Evolutionary conservation across 805 yeast genomes (phyloP).

Genomic region (Zygoascus tannicola): DNA sequence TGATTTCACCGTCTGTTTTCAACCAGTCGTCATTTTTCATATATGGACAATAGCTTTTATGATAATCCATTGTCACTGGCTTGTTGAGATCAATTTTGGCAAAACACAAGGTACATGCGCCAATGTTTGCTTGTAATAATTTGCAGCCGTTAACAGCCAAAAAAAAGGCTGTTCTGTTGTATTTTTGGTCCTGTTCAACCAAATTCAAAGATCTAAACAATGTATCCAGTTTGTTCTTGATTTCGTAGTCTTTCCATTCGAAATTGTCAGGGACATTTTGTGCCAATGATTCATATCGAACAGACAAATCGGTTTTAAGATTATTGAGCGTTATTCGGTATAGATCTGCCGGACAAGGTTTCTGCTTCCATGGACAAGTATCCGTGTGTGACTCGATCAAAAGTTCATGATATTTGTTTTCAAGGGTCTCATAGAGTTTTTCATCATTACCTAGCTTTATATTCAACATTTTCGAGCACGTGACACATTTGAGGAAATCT

Average conservation of each 20-base stretch:
- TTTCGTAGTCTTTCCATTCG: not conserved
- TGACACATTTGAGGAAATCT: not conserved
- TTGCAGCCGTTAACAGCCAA: conserved; percentile 1
- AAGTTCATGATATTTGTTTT: not conserved
- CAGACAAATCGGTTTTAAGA: not conserved
- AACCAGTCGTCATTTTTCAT: not conserved
- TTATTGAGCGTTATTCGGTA: not conserved
- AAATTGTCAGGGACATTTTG: not conserved
- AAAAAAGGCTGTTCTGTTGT: not conserved
- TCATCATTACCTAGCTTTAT: not conserved
- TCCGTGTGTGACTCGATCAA: not conserved
- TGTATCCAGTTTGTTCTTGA: not conserved
- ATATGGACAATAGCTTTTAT: not conserved
- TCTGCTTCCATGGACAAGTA: conserved; percentile 1
- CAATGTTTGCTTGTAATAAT: not conserved
- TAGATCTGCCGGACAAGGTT: not conserved
- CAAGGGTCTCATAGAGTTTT: not conserved
- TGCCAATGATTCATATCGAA: not conserved
- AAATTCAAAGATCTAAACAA: not conserved
- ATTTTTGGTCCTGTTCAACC: not conserved
- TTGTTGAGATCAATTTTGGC: not conserved
- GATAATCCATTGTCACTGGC: not conserved
- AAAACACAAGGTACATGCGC: not conserved
- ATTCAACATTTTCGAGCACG: not conserved
- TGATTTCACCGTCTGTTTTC: not conserved